Conservation (phyloP, 1,284 basidiomycete genomes). For the Fistulina hepatica region DNA sequence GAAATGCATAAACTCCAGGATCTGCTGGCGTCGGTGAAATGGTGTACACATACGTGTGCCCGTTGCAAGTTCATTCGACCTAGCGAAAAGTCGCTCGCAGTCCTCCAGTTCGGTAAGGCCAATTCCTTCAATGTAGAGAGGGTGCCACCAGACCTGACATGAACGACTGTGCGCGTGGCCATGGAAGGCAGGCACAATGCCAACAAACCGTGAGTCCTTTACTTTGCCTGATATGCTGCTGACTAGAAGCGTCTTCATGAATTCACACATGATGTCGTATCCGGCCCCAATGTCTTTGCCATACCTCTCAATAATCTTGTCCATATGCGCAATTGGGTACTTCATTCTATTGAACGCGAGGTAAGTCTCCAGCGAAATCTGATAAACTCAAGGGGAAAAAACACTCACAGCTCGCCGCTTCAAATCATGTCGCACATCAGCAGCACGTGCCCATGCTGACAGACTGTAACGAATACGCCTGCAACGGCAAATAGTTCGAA, state of each 20-base stretch:
- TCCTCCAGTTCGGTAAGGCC: slow-evolving; percentile 26
- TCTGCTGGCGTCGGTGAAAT: slow-evolving; percentile 17
- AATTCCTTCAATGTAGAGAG: slow-evolving; percentile 20
- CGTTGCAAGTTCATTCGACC: slow-evolving; percentile 20
- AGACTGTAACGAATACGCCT: slow-evolving; percentile 12
- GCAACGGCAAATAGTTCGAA: slow-evolving; percentile 17
- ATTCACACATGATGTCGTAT: slow-evolving; percentile 11
- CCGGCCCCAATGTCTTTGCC: slow-evolving; percentile 18
- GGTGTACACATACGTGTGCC: slow-evolving; percentile 11
- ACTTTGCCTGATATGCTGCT: background rate
- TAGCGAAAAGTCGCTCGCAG: slow-evolving; percentile 22
- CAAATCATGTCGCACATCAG: slow-evolving; percentile 15
- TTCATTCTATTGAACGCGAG: slow-evolving; percentile 20
- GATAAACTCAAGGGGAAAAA: background rate
- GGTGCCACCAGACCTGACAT: slow-evolving; percentile 25
- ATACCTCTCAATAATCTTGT: slow-evolving; percentile 18
- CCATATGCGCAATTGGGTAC: slow-evolving; percentile 23
- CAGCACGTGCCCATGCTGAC: slow-evolving; percentile 15
- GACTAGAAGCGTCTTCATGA: background rate
- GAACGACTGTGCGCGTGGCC: slow-evolving; percentile 25
- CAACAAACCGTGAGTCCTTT: background rate
- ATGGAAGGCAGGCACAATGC: slow-evolving; percentile 25
- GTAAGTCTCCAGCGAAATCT: background rate
- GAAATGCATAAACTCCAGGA: no score
- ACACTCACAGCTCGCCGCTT: slow-evolving; percentile 17